Evolutionary conservation across 345 rosid genomes (phyloP), one percentile per base, ranked within the genome.

Genomic region (Brassica carinata): DNA sequence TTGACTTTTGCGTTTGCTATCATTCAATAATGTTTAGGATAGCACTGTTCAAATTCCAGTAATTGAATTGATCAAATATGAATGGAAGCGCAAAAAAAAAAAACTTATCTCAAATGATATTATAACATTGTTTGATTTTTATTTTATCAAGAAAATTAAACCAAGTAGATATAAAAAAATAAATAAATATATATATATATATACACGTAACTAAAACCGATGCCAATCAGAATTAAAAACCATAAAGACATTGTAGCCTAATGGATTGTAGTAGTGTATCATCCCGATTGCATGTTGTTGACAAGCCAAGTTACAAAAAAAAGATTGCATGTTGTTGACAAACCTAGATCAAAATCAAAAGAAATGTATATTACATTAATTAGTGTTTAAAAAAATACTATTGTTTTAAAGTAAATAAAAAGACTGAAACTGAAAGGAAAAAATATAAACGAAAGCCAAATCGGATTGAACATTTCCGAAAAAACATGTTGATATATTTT

Each of bases 391-490:
- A 7, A 8, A 38, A 1, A 70, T 51, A 29, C 40, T 72, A 72
- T 5, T 7, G 14, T 72, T 34, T 19, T 3, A 1, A 11, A 33
- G 61, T 43, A 58, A 5, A 15, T 2, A 26, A 14, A 67, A 57
- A 2, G 1, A 62, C 34, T 29, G 15, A 3, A 5, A 1, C 0
- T 3, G 2, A 6, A 14, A 2, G 2, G 13, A n/a, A 76, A n/a
- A 34, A 5, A 53, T 26, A 8, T n/a, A 33, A 78, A 65, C 14
- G 64, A 73, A 67, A 73, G 73, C 77, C 82, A 66, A 79, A 66
- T 29, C 8, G 6, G 75, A 57, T 38, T 5, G 51, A 66, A 73
- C 30, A 58, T 43, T 43, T 8, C 69, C 69, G 23, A 67, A 73
- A 73, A 0, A 5, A 5, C 13, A 30, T 1, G 7, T 0, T 5